Evolutionary conservation across 2,329 filamentous ascomycete species (phyloP).

Genomic region (Cadophora malorum): DNA sequence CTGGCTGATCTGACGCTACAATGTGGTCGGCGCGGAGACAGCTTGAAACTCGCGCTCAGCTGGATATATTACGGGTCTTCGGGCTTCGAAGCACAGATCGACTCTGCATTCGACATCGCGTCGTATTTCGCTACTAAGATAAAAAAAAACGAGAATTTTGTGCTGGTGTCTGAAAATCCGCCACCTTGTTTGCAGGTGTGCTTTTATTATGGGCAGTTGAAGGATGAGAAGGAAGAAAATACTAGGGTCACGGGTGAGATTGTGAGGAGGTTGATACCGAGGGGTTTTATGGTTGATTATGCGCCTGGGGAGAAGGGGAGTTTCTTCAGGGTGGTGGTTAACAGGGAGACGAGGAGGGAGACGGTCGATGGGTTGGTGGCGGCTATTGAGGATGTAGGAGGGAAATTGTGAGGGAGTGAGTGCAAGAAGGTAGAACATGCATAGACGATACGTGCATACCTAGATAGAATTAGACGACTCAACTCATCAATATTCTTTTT

Average conservation of each 20-base stretch:
- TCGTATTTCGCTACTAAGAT: constrained; percentile 70
- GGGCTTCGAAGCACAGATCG: constrained; percentile 74
- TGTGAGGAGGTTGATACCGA: constrained; percentile 57
- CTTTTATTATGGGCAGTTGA: constrained; percentile 77
- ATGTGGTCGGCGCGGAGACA: constrained; percentile 86
- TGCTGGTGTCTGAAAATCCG: constrained; percentile 75
- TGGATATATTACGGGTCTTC: constrained; percentile 87
- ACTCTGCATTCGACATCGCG: constrained; percentile 76
- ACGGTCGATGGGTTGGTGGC: constrained; percentile 68
- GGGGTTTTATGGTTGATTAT: constrained; percentile 71
- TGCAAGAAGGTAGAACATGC: neutral
- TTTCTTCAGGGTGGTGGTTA: constrained; percentile 74
- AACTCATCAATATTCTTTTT: neutral
- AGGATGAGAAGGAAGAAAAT: constrained; percentile 52
- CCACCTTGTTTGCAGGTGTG: constrained; percentile 93
- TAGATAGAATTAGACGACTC: neutral
- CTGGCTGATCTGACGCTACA: constrained; percentile 92
- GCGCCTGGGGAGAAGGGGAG: constrained; percentile 60
- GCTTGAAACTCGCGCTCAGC: constrained; percentile 82
- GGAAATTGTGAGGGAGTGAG: constrained; percentile 3
- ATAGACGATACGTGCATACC: neutral
- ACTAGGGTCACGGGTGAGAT: constrained; percentile 61
- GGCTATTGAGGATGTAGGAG: constrained; percentile 55
- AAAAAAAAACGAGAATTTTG: constrained; percentile 62
- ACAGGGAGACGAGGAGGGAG: constrained; percentile 62